phyloP scores from a whole-genome alignment of 768 basidiomycete species.

The Mycena crocata region DNA sequence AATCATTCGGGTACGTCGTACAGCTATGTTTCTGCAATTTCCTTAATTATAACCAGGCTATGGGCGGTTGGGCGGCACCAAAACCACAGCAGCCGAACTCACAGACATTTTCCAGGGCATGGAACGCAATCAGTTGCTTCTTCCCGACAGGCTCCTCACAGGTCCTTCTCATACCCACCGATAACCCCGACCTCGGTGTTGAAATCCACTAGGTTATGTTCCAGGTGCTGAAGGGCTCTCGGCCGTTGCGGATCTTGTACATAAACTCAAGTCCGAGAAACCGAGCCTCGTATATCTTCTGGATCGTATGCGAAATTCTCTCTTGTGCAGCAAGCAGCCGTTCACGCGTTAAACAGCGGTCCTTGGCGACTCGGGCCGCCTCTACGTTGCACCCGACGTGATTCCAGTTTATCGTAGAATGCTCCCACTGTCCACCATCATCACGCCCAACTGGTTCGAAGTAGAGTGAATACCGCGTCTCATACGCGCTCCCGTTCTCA shows the following conservation, averaged over 20 bases:
- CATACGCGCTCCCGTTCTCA: constrained; percentile 4
- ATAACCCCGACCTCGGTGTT: neutral
- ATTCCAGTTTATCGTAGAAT: constrained; percentile 87
- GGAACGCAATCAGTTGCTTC: constrained; percentile 80
- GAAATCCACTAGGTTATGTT: constrained; percentile 74
- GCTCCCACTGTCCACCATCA: constrained; percentile 88
- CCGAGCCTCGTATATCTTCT: constrained; percentile 85
- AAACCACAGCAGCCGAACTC: constrained; percentile 83
- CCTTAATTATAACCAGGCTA: constrained; percentile 69
- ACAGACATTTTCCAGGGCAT: constrained; percentile 77
- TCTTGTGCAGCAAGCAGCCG: neutral
- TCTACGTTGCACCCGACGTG: constrained; percentile 91
- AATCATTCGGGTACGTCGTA: constrained; percentile 84
- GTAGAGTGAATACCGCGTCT: constrained; percentile 76
- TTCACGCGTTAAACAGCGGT: constrained; percentile 70
- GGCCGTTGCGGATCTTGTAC: constrained; percentile 72
- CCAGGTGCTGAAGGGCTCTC: constrained; percentile 84
- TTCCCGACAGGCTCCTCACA: constrained; percentile 81
- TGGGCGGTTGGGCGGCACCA: constrained; percentile 82
- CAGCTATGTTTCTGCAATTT: neutral
- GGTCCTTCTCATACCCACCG: constrained; percentile 51
- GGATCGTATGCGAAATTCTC: constrained; percentile 75
- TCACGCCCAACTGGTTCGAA: constrained; percentile 99
- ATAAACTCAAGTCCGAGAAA: constrained; percentile 66
- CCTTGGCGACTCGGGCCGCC: constrained; percentile 88